Percentiles rank a stretch among this genome's conserved stretches.
Conservation (phyloP, 148 eudicot species). For the Rhododendron simsii region DNA sequence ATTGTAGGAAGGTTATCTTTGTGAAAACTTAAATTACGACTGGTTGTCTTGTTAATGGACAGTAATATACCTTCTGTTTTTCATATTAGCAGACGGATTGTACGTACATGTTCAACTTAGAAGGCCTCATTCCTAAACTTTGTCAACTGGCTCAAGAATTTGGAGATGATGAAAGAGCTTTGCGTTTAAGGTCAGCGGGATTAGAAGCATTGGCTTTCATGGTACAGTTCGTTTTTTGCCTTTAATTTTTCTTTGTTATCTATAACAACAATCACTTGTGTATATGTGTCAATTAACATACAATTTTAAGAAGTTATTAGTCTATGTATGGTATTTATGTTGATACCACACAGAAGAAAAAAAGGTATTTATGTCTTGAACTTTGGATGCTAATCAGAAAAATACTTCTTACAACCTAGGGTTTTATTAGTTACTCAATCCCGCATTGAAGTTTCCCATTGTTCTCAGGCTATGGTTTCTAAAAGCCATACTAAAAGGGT, state of each 20-base stretch:
- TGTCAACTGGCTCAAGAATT: constrained; percentile 88
- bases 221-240: constrained; percentile 35
- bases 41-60: not conserved
- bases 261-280: not conserved
- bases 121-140: constrained; percentile 78
- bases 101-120: constrained; percentile 85
- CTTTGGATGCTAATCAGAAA: not conserved
- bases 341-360: too few relatives aligned
- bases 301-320: not conserved
- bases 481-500: not conserved
- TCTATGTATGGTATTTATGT: not conserved
- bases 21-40: not conserved
- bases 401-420: not conserved
- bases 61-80: constrained; percentile 18
- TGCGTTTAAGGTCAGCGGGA: constrained; percentile 69
- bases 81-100: constrained; percentile 45
- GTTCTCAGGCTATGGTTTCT: not conserved
- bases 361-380: not conserved
- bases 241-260: not conserved
- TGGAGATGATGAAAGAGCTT: constrained; percentile 70
- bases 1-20: not conserved
- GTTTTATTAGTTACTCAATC: not conserved
- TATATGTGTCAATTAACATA: not conserved
- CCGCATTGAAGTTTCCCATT: not conserved
- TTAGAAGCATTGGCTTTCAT: constrained; percentile 69